A percentile compares a stretch with the other conserved stretches of the same genome.
Conservation (phyloP, 352 stramenopile species). For the Pythium dissimile region DNA sequence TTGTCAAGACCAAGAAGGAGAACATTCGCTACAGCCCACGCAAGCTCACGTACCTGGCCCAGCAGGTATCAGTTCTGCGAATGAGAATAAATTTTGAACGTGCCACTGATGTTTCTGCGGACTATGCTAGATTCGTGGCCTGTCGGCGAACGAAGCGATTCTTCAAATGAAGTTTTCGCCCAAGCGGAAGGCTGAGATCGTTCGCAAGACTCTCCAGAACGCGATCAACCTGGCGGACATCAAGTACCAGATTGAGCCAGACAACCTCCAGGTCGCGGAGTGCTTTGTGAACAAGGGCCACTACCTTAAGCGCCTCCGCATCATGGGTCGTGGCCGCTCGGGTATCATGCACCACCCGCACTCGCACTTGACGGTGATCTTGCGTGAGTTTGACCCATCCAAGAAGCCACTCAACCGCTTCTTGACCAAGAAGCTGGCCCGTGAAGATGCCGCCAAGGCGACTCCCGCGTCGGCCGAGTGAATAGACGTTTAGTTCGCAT, state of each 20-base stretch:
- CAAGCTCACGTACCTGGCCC: conserved; percentile 79
- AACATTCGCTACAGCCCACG: conserved; percentile 76
- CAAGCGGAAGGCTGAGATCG: conserved; percentile 80
- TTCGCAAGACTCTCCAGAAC: conserved; percentile 85
- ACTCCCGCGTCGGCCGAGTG: conserved; percentile 35
- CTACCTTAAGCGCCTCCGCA: conserved; percentile 79
- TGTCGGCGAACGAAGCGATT: conserved; percentile 70
- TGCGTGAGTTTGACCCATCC: conserved; percentile 76
- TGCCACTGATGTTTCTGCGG: not conserved
- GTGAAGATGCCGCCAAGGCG: conserved; percentile 30
- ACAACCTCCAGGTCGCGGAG: conserved; percentile 80
- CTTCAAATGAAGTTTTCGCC: conserved; percentile 87
- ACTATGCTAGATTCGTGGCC: conserved; percentile 49
- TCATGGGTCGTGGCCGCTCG: conserved; percentile 80
- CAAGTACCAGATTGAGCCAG: conserved; percentile 84
- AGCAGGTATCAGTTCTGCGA: conserved; percentile 36
- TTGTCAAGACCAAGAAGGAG: conserved; percentile 79
- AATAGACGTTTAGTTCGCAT: conserved; percentile 19
- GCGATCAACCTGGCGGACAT: conserved; percentile 87
- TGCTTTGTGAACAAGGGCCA: conserved; percentile 85
- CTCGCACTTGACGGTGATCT: conserved; percentile 74
- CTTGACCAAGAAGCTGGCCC: conserved; percentile 69
- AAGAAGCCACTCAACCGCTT: conserved; percentile 76
- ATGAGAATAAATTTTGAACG: not conserved
- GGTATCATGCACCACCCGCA: conserved; percentile 84